Base-by-base conservation (phyloP, 2,329 filamentous ascomycete genomes). In the Penicillium sp. region DNA sequence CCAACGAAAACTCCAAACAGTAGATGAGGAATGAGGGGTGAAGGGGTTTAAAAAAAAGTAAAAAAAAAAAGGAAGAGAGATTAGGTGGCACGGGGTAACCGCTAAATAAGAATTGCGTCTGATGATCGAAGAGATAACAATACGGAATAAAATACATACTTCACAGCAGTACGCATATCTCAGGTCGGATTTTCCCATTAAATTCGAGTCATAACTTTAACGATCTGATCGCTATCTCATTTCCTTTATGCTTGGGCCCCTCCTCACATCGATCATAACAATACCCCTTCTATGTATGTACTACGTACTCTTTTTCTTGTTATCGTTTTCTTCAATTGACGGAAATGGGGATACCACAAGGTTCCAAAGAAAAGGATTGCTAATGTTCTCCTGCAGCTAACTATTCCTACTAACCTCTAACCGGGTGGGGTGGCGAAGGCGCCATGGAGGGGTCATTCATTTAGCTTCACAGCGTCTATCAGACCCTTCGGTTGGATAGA, bases 41-140 rank as follows among this genome's bases (percentile, higher is more conserved):
- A 40, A 42, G 39, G 36, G 38, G 32, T 36, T 44, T 20, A 20
- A 20, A 20, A 20, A 20, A 20, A 20, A 20, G n/a, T n/a, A 20
- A 3, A 20, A 20, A 27, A 32, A 46, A 46, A 46, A 45, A 20
- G 46, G 38, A 45, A 47, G 44, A 52, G 49, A 45, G 47, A 43
- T 40, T 45, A 48, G 46, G 49, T 50, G 49, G 51, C 45, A 56
- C 54, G 55, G 55, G 48, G 51, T 54, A 58, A 62, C 49, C 56
- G 58, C 53, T 54, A 49, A 58, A 57, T 57, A 57, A 48, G 50
- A 54, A 55, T 47, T 38, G 40, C 26, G 42, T 45, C 42, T 32
- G 42, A 42, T 42, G 40, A 43, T 41, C 37, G 31, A 9, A 32
- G 10, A 28, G 38, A 37, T 37, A 37, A 24, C 35, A 23, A 24